phyloP scores from a whole-genome alignment of 1,284 basidiomycete genomes.

The Xerocomus amazonicus region DNA sequence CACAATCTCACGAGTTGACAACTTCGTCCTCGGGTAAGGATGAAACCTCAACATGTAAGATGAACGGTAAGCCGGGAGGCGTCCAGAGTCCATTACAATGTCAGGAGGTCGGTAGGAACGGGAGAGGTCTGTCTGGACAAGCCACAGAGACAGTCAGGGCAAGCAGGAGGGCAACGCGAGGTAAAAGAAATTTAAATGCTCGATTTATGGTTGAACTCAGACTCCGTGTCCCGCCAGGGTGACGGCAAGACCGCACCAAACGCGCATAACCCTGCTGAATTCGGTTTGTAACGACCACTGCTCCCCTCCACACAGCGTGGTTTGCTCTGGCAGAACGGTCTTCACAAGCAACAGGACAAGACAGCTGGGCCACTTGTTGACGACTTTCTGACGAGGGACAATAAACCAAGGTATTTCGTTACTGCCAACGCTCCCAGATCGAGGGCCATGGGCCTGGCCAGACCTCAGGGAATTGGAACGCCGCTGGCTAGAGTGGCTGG shows the following conservation, averaged over 20 bases:
- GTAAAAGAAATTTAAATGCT: conserved; percentile 5
- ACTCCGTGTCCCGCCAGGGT: conserved; percentile 25
- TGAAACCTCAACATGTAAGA: conserved; percentile 30
- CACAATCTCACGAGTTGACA: conserved; percentile 23
- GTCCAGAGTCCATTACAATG: conserved; percentile 18
- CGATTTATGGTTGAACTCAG: conserved; percentile 18
- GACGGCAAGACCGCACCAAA: conserved; percentile 31
- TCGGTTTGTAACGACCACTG: conserved; percentile 17
- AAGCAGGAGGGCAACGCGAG: not conserved
- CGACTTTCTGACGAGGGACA: not conserved
- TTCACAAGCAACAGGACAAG: conserved; percentile 1
- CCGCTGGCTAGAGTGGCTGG: conserved; percentile 2
- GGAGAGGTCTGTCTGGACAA: not conserved
- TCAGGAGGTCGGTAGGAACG: not conserved
- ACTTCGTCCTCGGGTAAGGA: conserved; percentile 28
- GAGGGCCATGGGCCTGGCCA: conserved; percentile 2
- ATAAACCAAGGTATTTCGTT: conserved; percentile 7
- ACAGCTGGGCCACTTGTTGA: not conserved
- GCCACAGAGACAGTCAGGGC: not conserved
- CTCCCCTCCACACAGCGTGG: not conserved
- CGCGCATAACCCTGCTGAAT: conserved; percentile 17
- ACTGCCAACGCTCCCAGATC: not conserved
- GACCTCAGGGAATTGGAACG: conserved; percentile 15
- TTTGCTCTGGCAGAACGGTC: conserved; percentile 20
- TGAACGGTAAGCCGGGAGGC: conserved; percentile 29